Evolutionary conservation across 495 filamentous ascomycete species (phyloP), one percentile per base, ranked within the genome.

Genomic region (Cercophora sp.): DNA sequence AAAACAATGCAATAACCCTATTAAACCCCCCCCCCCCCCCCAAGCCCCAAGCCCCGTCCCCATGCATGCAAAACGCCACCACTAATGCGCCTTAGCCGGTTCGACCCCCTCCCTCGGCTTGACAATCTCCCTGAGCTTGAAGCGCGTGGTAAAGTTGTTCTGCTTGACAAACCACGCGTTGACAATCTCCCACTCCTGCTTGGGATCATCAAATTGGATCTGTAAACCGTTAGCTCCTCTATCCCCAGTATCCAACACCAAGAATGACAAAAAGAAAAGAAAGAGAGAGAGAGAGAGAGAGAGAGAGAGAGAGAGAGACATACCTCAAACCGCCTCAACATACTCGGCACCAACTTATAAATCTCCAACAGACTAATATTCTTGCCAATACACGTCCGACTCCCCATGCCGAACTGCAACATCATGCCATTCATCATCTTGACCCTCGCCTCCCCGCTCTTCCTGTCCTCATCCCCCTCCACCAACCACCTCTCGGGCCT

Each of bases 131-230:
- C 77, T 63, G 36, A 69, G 31, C 43, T 67, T 62, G 56, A 87
- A 87, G 27, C 66, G 73, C 8, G 81, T 77, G 25, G 75, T 69
- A 66, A 86, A 87, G 58, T 85, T 77, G 42, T 76, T 64, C 66
- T 87, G 85, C 64, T 84, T 77, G 48, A 87, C 83, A 52, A 88
- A 87, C 85, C 85, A 88, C 13, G 82, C 83, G 64, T 87, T 86
- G 41, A 85, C 77, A 39, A 80, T 70, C 63, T 79, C 79, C 84
- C 84, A 88, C 59, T 85, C 79, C 53, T 71, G 72, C 16, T 66
- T 73, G 2, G 83, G 82, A 59, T 80, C 69, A 43, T 79, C 78
- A 48, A 85, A 73, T 44, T 69, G 48, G 52, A 84, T 75, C 81
- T 83, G 48, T 42, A 1, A 2, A 26, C 24, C 4, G 15, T 31